These are phyloP conservation scores for Euphorbia schlechtendalii DNA, from an alignment of 441 rosid species.

Conservation along the genomic window DNA sequence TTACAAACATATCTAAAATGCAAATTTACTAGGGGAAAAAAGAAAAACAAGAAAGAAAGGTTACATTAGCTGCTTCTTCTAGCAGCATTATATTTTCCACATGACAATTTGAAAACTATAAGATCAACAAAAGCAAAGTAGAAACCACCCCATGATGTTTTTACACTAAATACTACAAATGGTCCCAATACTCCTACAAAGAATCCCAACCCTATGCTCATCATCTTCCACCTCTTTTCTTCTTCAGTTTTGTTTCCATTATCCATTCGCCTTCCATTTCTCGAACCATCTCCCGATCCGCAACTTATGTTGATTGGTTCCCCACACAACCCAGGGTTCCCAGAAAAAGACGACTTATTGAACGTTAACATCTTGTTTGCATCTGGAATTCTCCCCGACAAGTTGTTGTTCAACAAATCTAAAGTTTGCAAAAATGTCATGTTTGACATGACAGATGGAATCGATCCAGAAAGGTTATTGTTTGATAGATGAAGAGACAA, in stretches of 20 bases:
- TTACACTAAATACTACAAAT: background rate
- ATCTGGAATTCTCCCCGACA: slow-evolving; percentile 25
- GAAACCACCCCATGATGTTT: background rate
- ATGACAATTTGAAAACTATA: background rate
- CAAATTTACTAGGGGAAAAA: too few species aligned
- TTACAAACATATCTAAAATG: too few species aligned
- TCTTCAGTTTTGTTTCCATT: background rate
- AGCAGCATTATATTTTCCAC: background rate
- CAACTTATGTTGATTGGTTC: slow-evolving; percentile 24
- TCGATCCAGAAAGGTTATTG: slow-evolving; percentile 30
- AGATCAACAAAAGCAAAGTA: background rate
- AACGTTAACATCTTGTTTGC: slow-evolving; percentile 29
- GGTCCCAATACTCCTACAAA: slow-evolving; percentile 32
- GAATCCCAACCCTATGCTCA: slow-evolving; percentile 39
- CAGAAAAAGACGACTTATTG: slow-evolving; percentile 26
- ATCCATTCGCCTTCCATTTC: background rate
- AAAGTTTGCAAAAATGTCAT: slow-evolving; percentile 30
- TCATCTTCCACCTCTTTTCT: slow-evolving; percentile 27
- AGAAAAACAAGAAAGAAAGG: too few species aligned
- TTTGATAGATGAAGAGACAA: slow-evolving; percentile 42
- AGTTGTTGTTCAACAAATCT: slow-evolving; percentile 28
- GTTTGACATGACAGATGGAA: slow-evolving; percentile 26
- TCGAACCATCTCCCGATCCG: slow-evolving; percentile 7
- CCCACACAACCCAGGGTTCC: slow-evolving; percentile 37
- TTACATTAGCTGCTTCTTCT: background rate